Conservation (phyloP, 2,329 filamentous ascomycete genomes). For the Cercospora sp. region DNA sequence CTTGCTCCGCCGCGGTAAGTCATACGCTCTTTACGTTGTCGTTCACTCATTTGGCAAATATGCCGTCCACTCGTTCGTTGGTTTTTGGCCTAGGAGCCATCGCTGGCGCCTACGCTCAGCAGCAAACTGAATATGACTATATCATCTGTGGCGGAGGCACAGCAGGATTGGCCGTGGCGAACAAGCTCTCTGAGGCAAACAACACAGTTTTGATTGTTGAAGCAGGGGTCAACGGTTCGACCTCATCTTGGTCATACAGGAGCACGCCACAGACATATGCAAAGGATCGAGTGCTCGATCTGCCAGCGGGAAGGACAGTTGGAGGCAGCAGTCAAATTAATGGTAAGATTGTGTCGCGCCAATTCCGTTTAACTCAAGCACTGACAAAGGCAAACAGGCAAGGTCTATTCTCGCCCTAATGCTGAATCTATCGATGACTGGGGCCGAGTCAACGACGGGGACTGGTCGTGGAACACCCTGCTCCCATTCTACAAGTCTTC, state of each 20-base stretch:
- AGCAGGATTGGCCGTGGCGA: conserved; percentile 35
- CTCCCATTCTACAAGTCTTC: conserved; percentile 21
- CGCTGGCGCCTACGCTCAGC: conserved; percentile 3
- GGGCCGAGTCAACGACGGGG: conserved; percentile 17
- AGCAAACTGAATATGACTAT: conserved; percentile 18
- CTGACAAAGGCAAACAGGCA: conserved; percentile 10
- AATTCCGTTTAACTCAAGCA: not conserved
- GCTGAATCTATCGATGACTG: conserved; percentile 20
- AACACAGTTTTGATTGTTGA: conserved; percentile 36
- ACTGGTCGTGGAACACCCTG: conserved; percentile 23
- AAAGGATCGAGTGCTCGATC: conserved; percentile 9
- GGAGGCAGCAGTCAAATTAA: conserved; percentile 24
- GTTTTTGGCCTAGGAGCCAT: not conserved
- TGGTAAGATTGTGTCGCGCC: not conserved
- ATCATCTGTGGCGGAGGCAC: conserved; percentile 36
- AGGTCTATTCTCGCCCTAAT: conserved; percentile 23
- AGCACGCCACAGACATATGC: conserved; percentile 15
- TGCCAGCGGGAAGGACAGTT: conserved; percentile 22
- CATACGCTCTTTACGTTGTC: not conserved
- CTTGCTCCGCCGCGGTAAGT: not conserved
- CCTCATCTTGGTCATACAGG: conserved; percentile 5
- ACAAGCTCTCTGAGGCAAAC: conserved; percentile 31
- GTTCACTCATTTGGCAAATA: not conserved
- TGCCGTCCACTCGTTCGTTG: conserved; percentile 14
- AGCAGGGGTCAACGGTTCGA: conserved; percentile 20